These are phyloP conservation scores for Fusarium verticillioides DNA, from an alignment of 2,329 filamentous ascomycete species.

Conservation along the genomic window DNA sequence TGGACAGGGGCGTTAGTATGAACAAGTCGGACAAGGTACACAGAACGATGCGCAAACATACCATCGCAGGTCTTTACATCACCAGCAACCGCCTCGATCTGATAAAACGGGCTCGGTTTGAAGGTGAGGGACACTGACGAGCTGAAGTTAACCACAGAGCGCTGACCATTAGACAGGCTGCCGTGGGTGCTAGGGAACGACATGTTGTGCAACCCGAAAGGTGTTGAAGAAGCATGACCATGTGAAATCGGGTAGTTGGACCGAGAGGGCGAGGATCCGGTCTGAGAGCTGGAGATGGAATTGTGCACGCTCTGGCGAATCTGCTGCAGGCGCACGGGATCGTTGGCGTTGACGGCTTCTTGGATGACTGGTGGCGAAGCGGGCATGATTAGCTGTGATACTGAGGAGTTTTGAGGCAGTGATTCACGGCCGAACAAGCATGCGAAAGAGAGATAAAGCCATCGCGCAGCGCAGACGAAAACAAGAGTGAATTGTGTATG, in stretches of 20 bases:
- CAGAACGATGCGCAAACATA: conserved; percentile 55
- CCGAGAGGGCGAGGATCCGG: conserved; percentile 32
- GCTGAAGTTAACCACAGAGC: conserved; percentile 23
- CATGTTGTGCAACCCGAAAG: conserved; percentile 33
- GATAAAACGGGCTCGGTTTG: conserved; percentile 89
- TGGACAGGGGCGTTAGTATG: conserved; percentile 41
- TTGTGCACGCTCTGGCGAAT: conserved; percentile 57
- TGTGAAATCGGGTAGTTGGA: conserved; percentile 27
- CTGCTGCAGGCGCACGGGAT: conserved; percentile 56
- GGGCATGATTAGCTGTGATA: conserved; percentile 21
- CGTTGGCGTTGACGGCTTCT: conserved; percentile 50
- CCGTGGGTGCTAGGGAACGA: conserved; percentile 33
- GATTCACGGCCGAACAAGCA: background rate
- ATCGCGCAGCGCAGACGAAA: background rate
- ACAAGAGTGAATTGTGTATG: background rate
- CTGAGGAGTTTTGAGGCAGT: background rate
- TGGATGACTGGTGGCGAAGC: conserved; percentile 53
- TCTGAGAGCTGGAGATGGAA: conserved; percentile 45
- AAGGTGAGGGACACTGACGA: conserved; percentile 47
- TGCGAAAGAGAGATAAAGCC: background rate
- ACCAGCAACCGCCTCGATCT: conserved; percentile 73
- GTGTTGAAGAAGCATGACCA: conserved; percentile 15
- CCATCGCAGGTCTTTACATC: conserved; percentile 76
- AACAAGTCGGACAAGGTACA: background rate
- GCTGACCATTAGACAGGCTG: conserved; percentile 36